Conservation (phyloP, 2,329 filamentous ascomycete species). For the Plenodomus tracheiphilus region DNA sequence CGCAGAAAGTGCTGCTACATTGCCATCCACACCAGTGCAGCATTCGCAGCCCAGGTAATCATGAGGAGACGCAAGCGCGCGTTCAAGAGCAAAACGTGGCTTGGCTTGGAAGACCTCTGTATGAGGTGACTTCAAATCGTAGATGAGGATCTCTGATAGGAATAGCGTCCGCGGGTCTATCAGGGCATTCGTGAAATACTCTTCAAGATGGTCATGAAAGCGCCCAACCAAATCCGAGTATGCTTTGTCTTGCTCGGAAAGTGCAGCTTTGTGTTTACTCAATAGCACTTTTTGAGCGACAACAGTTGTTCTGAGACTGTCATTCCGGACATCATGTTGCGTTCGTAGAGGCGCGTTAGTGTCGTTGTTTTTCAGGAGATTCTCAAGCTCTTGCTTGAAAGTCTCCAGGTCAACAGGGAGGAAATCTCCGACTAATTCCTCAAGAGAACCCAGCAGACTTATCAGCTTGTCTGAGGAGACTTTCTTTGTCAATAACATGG, state of each 20-base stretch:
- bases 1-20: slow-evolving; percentile 53
- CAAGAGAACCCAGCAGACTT: slow-evolving; percentile 48
- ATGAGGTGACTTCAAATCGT: slow-evolving; percentile 70
- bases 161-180: slow-evolving; percentile 57
- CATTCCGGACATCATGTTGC: slow-evolving; percentile 72
- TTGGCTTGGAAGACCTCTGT: slow-evolving; percentile 75
- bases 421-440: slow-evolving; percentile 9
- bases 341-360: slow-evolving; percentile 62
- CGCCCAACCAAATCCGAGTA: slow-evolving; percentile 69
- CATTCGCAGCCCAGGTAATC: slow-evolving; percentile 78
- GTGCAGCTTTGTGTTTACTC: slow-evolving; percentile 70
- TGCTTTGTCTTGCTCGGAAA: slow-evolving; percentile 70
- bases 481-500: slow-evolving; percentile 63
- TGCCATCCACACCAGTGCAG: slow-evolving; percentile 54
- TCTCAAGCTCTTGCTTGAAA: slow-evolving; percentile 42
- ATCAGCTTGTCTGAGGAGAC: slow-evolving; percentile 59
- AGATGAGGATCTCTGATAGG: slow-evolving; percentile 74
- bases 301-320: slow-evolving; percentile 73
- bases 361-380: slow-evolving; percentile 26
- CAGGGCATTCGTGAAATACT: slow-evolving; percentile 52
- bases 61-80: slow-evolving; percentile 71
- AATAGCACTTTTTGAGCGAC: slow-evolving; percentile 81
- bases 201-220: slow-evolving; percentile 56
- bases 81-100: slow-evolving; percentile 70
- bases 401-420: slow-evolving; percentile 24